phyloP scores from a whole-genome alignment of 2,329 filamentous ascomycete genomes.

The Fusarium robinianum region DNA sequence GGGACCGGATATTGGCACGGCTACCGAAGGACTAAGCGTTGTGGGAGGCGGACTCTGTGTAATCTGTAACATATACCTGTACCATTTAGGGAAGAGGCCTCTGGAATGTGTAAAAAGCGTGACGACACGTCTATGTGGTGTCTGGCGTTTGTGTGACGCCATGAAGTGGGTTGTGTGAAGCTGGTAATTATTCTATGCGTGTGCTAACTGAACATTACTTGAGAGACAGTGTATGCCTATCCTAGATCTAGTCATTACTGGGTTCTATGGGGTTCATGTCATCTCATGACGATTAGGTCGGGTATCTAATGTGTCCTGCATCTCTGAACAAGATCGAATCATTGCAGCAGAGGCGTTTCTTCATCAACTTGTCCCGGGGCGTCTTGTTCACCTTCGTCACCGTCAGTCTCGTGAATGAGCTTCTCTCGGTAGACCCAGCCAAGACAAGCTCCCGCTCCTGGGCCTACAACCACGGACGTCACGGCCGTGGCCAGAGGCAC shows the following conservation, averaged over 20 bases:
- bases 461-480: slow-evolving; percentile 41
- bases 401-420: slow-evolving; percentile 36
- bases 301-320: slow-evolving; percentile 7
- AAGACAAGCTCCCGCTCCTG: slow-evolving; percentile 45
- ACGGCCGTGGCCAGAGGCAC: slow-evolving; percentile 42
- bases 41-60: slow-evolving; percentile 17
- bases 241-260: no score
- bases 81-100: slow-evolving; percentile 36
- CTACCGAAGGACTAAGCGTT: slow-evolving; percentile 30
- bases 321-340: slow-evolving; percentile 3
- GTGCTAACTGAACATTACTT: no score
- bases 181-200: slow-evolving; percentile 25
- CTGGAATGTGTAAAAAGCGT: slow-evolving; percentile 35
- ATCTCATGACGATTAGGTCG: slow-evolving; percentile 17
- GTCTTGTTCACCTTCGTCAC: slow-evolving; percentile 16
- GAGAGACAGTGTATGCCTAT: no score
- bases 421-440: slow-evolving; percentile 48
- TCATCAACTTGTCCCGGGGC: slow-evolving; percentile 34
- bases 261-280: no score
- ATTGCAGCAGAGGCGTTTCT: slow-evolving; percentile 42
- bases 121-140: no score
- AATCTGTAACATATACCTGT: slow-evolving; percentile 40
- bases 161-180: no score
- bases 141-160: no score
- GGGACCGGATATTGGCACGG: slow-evolving; percentile 70